Conservation (phyloP, 1,284 basidiomycete genomes). For the Cryptococcus sp. region DNA sequence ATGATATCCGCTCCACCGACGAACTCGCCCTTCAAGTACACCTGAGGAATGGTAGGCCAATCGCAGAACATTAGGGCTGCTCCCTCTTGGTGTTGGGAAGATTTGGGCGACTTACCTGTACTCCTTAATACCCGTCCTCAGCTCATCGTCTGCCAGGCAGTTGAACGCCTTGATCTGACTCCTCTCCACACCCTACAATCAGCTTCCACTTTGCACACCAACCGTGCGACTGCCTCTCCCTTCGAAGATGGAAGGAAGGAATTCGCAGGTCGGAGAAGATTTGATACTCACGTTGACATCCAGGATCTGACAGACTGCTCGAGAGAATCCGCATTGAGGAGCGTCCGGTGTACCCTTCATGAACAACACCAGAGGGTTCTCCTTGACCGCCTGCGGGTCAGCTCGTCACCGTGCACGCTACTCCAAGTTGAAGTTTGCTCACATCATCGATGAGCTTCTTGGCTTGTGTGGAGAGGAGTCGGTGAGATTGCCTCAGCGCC, state of each 20-base stretch:
- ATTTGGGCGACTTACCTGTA: conserved; percentile 67
- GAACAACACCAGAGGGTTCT: conserved; percentile 78
- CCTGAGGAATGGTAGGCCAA: conserved; percentile 96
- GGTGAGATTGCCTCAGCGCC: conserved; percentile 30
- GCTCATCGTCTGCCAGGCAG: conserved; percentile 77
- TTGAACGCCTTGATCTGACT: conserved; percentile 84
- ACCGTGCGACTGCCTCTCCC: neutral
- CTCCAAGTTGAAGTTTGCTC: conserved; percentile 6
- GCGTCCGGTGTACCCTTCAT: conserved; percentile 81
- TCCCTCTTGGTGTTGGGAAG: neutral
- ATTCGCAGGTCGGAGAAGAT: neutral
- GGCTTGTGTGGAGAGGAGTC: conserved; percentile 48
- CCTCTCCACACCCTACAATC: conserved; percentile 71
- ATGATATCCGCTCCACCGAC: conserved; percentile 96
- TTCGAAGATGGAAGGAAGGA: too few relatives aligned
- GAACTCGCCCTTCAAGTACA: conserved; percentile 93
- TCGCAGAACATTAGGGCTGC: conserved; percentile 60
- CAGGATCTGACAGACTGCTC: conserved; percentile 86
- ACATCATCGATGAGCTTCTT: conserved; percentile 50
- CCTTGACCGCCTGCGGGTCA: conserved; percentile 54
- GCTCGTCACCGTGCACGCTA: neutral
- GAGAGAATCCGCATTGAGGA: conserved; percentile 81
- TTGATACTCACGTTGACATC: conserved; percentile 61
- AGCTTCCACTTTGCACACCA: neutral
- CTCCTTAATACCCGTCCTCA: conserved; percentile 74